Conservation (phyloP, 139 green algal genomes). For the Prasinococcaceae sp. region DNA sequence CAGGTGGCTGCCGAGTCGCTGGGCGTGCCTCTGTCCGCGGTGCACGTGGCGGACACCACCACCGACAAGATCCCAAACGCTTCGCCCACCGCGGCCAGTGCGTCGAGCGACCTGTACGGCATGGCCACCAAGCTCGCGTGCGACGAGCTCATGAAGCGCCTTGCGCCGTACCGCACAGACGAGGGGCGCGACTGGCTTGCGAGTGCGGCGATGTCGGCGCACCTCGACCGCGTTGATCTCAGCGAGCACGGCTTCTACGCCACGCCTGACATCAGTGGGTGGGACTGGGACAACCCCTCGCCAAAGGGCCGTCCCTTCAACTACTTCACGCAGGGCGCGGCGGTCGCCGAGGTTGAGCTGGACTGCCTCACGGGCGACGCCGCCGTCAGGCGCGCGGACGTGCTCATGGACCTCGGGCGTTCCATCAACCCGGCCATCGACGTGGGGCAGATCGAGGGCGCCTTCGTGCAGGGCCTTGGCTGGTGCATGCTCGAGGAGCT, state of each 20-base stretch:
- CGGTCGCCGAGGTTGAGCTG: constrained; percentile 72
- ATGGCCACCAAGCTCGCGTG: constrained; percentile 78
- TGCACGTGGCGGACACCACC: constrained; percentile 82
- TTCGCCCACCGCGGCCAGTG: constrained; percentile 77
- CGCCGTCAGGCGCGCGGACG: constrained; percentile 56
- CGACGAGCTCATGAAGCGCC: constrained; percentile 56
- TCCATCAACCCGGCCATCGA: constrained; percentile 91
- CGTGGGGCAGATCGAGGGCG: constrained; percentile 90
- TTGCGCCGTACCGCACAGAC: constrained; percentile 46
- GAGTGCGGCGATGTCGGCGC: constrained; percentile 42
- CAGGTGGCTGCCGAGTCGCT: constrained; percentile 72
- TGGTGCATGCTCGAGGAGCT: constrained; percentile 91
- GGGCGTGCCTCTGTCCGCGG: constrained; percentile 47
- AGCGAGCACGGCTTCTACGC: constrained; percentile 85
- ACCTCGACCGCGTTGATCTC: constrained; percentile 76
- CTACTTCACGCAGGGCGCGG: constrained; percentile 70
- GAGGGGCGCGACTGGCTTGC: not conserved
- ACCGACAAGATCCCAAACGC: constrained; percentile 97
- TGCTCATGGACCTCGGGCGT: constrained; percentile 88
- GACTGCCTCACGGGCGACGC: constrained; percentile 73
- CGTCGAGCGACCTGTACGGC: constrained; percentile 85
- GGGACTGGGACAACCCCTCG: constrained; percentile 33
- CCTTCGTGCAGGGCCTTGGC: constrained; percentile 86
- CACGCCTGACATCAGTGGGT: constrained; percentile 75
- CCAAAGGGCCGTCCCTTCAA: constrained; percentile 71